A percentile compares a stretch with the other conserved stretches of the same genome.
Conservation (phyloP, 2,329 filamentous ascomycete genomes). For the Grosmannia clavigera region DNA sequence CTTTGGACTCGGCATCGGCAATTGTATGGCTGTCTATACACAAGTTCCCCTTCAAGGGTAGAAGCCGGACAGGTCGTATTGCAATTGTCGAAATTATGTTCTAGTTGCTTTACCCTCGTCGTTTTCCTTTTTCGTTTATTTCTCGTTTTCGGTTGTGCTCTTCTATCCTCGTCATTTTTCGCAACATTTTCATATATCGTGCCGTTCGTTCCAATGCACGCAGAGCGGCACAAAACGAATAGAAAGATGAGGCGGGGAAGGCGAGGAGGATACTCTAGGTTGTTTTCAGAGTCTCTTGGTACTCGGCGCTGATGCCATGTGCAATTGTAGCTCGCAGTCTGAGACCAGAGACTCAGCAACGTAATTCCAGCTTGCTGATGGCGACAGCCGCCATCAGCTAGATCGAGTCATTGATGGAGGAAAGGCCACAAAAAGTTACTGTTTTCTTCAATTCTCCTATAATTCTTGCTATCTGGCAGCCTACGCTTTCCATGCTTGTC, state of each 20-base stretch:
- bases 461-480: constrained; percentile 1
- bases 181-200: background rate
- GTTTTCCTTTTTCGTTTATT: background rate
- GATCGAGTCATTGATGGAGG: background rate
- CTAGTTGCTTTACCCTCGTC: background rate
- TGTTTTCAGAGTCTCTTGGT: background rate
- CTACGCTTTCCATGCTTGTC: background rate
- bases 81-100: constrained; percentile 9
- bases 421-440: background rate
- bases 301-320: background rate
- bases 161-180: background rate
- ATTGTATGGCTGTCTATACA: background rate
- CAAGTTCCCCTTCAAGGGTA: background rate
- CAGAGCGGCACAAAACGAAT: background rate
- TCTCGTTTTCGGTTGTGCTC: background rate
- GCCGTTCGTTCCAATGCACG: background rate
- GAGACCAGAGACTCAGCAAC: background rate
- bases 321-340: background rate
- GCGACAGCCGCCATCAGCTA: background rate
- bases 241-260: background rate
- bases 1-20: background rate
- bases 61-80: background rate
- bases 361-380: background rate
- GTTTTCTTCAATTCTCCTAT: constrained; percentile 7
- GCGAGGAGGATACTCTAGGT: background rate